phyloP scores from a whole-genome alignment of 495 filamentous ascomycete genomes.

The Aspergillus homomorphus region DNA sequence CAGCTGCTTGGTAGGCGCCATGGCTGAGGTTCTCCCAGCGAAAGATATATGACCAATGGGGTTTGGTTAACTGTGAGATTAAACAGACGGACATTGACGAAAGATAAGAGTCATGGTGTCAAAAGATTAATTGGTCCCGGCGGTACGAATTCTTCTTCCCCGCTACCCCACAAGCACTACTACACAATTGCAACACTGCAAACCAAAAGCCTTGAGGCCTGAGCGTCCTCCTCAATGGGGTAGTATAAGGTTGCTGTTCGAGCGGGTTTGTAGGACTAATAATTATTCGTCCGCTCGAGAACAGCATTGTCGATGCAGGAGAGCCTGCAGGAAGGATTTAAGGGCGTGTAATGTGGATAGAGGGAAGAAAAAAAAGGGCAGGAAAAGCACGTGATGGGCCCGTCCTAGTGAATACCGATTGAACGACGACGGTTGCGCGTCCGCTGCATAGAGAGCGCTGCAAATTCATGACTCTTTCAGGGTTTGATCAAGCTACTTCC shows the following conservation, averaged over 20 bases:
- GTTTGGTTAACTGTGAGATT: background rate
- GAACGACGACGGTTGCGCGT: background rate
- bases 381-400: background rate
- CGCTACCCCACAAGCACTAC: background rate
- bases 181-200: background rate
- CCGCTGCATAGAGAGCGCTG: background rate
- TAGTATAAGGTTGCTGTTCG: background rate
- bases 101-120: background rate
- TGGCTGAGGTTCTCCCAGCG: conserved; percentile 5
- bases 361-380: background rate
- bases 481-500: conserved; percentile 20
- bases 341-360: too few species aligned
- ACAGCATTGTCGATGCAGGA: background rate
- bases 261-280: background rate
- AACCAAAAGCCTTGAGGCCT: background rate
- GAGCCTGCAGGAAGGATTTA: background rate
- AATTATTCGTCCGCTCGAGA: background rate
- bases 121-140: background rate
- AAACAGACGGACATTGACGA: background rate
- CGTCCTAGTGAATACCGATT: background rate
- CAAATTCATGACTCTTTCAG: conserved; percentile 30
- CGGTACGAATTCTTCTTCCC: background rate
- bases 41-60: background rate
- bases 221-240: background rate
- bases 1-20: conserved; percentile 43